Base-by-base conservation (phyloP, 2,329 filamentous ascomycete species). In the Trichoderma citrinoviride region DNA sequence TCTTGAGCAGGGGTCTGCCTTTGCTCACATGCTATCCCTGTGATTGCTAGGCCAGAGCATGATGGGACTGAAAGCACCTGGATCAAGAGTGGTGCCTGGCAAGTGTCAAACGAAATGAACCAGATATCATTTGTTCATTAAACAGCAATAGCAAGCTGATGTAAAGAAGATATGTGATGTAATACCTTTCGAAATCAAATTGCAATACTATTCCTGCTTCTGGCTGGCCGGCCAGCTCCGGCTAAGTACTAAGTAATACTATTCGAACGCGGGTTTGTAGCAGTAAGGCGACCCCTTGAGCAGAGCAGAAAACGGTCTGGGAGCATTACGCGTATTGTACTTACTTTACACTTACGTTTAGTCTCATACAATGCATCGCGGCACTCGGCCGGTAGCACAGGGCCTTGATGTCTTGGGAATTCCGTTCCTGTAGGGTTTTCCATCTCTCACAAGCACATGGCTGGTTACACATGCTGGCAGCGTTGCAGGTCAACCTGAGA, bases 401-500 rank as follows among this genome's bases (percentile, higher is more conserved):
- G 43, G 15, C 50, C 6, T 40, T 19, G 27, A n/a, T 19, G 37
- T 19, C 50, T 1, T 14, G 12, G 33, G 12, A 12, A 14, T 40
- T 19, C 17, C 12, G 37, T 54, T 27, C 29, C 33, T 37, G 12
- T 37, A 37, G 27, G 46, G 25, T 15, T 58, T 58, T 49, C 19
- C 2, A 40, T 23, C 21, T 46, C 19, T n/a, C 4, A 40, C 17
- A 37, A 44, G 25, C 4, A 46, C 27, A 53, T 15, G 46, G 19
- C n/a, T 43, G 41, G 40, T 55, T 23, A n/a, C 21, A 17, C 19
- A 29, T 25, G 8, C 33, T 37, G 10, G 12, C 40, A 46, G 29
- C 41, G 62, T 65, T 29, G 47, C 62, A 65, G 62, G 62, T 60
- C 44, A 65, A 65, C 62, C 55, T 65, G 53, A 65, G 47, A 65